Conservation (phyloP, 1,284 basidiomycete genomes). For the Termitomyces sp. region DNA sequence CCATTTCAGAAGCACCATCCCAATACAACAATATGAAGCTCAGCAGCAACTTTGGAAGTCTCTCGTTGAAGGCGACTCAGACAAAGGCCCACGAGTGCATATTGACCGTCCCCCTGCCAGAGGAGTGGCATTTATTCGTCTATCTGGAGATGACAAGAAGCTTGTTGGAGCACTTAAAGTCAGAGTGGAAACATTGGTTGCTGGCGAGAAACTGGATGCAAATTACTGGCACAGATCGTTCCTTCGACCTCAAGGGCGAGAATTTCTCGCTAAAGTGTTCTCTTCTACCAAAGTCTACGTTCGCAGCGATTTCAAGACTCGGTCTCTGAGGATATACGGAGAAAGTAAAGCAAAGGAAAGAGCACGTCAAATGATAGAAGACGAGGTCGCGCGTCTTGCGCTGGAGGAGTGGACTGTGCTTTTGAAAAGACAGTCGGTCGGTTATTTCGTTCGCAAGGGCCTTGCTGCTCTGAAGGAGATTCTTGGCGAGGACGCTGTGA, state of each 20-base stretch:
- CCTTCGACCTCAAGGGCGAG: conserved; percentile 21
- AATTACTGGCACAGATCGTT: conserved; percentile 46
- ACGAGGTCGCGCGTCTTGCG: conserved; percentile 39
- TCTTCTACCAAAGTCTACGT: conserved; percentile 36
- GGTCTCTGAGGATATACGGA: conserved; percentile 40
- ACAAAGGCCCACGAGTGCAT: conserved; percentile 26
- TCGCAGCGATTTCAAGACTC: conserved; percentile 37
- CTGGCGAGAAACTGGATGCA: conserved; percentile 42
- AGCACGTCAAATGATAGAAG: conserved; percentile 37
- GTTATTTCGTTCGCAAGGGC: conserved; percentile 46
- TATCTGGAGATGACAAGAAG: conserved; percentile 41
- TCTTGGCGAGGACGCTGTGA: conserved; percentile 47
- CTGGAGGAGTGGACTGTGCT: conserved; percentile 34
- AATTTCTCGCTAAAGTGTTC: conserved; percentile 32
- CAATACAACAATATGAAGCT: conserved; percentile 43
- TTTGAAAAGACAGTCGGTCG: conserved; percentile 33
- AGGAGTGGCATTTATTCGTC: conserved; percentile 27
- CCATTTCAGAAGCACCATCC: conserved; percentile 42
- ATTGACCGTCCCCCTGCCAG: conserved; percentile 21
- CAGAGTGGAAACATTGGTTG: conserved; percentile 47
- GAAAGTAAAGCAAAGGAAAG: conserved; percentile 28
- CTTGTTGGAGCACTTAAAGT: conserved; percentile 53
- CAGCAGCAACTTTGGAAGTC: conserved; percentile 46
- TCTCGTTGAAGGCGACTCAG: conserved; percentile 31
- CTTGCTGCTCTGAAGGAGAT: conserved; percentile 41